These are phyloP conservation scores for Fusarium temperatum DNA, from an alignment of 2,329 filamentous ascomycete species.

Conservation along the genomic window DNA sequence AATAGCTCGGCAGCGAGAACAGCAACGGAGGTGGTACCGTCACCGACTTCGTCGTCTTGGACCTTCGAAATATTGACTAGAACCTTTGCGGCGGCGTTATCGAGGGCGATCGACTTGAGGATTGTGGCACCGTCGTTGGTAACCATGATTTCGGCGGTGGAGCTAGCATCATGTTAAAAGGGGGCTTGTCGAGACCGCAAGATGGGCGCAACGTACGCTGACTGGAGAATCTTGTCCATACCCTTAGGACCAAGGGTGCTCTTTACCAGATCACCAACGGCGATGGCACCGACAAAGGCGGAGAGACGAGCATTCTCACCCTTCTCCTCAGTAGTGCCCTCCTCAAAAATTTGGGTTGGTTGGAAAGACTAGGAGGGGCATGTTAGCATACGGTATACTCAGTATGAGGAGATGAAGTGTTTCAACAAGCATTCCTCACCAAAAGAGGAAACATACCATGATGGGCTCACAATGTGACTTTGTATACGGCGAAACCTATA, in stretches of 20 bases:
- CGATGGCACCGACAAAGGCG: slow-evolving; percentile 98
- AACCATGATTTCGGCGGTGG: slow-evolving; percentile 96
- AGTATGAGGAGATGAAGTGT: not conserved
- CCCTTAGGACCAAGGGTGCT: slow-evolving; percentile 96
- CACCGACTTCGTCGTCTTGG: slow-evolving; percentile 97
- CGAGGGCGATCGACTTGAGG: slow-evolving; percentile 96
- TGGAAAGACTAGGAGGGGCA: slow-evolving; percentile 68
- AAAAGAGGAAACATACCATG: slow-evolving; percentile 38
- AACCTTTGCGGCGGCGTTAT: slow-evolving; percentile 98
- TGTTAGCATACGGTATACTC: slow-evolving; percentile 29
- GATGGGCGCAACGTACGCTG: slow-evolving; percentile 71
- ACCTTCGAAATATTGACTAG: slow-evolving; percentile 99
- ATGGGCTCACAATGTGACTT: slow-evolving; percentile 29
- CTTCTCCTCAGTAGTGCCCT: slow-evolving; percentile 97
- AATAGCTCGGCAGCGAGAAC: slow-evolving; percentile 95
- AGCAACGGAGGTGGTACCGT: slow-evolving; percentile 97
- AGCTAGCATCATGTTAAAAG: slow-evolving; percentile 61
- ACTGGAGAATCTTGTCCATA: slow-evolving; percentile 98
- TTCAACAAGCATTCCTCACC: not conserved
- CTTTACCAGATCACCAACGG: slow-evolving; percentile 96
- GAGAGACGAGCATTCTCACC: slow-evolving; percentile 98
- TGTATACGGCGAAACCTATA: slow-evolving; percentile 38
- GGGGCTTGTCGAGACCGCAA: slow-evolving; percentile 19
- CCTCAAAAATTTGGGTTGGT: slow-evolving; percentile 97
- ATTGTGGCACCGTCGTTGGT: slow-evolving; percentile 99